Percentiles rank a stretch among this genome's conserved stretches.
phyloP scores from a whole-genome alignment of 2,329 filamentous ascomycete genomes.

The Colletotrichum gloeosporioides region DNA sequence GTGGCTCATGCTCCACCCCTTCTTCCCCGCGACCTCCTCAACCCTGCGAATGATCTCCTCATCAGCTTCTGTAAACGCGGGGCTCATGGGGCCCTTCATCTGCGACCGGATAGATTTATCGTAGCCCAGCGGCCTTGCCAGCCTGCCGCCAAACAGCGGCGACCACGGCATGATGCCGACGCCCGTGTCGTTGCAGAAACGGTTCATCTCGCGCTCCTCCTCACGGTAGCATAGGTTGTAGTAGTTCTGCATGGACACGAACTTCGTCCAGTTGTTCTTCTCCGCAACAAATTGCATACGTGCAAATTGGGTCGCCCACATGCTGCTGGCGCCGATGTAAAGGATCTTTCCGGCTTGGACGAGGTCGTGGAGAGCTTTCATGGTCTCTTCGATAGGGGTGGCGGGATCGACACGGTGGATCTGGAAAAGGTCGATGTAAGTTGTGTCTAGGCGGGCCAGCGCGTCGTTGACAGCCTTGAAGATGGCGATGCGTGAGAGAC shows the following conservation, averaged over 20 bases:
- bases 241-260: constrained; percentile 63
- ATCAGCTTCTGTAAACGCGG: not conserved
- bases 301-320: constrained; percentile 17
- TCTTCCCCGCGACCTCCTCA: constrained; percentile 15
- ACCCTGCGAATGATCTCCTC: constrained; percentile 13
- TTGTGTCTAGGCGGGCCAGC: constrained; percentile 49
- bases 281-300: constrained; percentile 56
- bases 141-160: constrained; percentile 4
- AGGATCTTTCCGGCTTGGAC: constrained; percentile 60
- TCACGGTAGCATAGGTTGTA: constrained; percentile 63
- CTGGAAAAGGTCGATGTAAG: constrained; percentile 59
- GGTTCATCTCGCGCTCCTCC: constrained; percentile 55
- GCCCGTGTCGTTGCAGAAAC: constrained; percentile 45
- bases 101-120: not conserved
- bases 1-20: constrained; percentile 19
- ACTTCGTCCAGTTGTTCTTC: constrained; percentile 60
- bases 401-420: constrained; percentile 64
- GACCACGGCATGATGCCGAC: constrained; percentile 35
- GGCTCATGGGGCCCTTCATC: not conserved
- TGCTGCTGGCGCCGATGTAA: constrained; percentile 23
- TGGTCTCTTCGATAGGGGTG: constrained; percentile 61
- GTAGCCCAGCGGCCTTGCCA: not conserved
- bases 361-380: constrained; percentile 66
- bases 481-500: constrained; percentile 24
- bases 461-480: constrained; percentile 47